phyloP scores from a whole-genome alignment of 2,329 filamentous ascomycete genomes.

The Aspergillus versicolor region DNA sequence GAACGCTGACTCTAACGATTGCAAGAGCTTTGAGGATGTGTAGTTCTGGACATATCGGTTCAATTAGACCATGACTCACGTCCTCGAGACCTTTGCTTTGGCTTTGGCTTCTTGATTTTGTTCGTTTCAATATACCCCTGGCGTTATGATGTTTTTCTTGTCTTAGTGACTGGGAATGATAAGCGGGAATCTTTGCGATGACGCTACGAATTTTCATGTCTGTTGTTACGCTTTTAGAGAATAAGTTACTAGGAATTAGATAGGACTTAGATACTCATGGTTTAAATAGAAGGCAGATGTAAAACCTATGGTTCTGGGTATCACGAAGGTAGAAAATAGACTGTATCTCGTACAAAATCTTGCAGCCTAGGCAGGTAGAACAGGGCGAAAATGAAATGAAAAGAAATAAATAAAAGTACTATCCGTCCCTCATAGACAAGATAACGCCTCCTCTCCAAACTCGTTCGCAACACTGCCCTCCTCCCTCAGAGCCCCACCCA shows the following conservation, averaged over 20 bases:
- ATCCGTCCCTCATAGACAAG: constrained; percentile 60
- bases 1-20: neutral
- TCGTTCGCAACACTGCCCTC: constrained; percentile 69
- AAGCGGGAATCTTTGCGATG: neutral
- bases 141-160: neutral
- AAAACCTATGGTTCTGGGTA: constrained; percentile 5
- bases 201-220: neutral
- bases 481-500: constrained; percentile 69
- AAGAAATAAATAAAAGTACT: no score
- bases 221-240: neutral
- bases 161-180: neutral
- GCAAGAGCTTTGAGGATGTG: neutral
- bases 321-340: neutral
- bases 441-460: constrained; percentile 78
- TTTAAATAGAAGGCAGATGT: neutral
- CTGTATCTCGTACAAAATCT: neutral
- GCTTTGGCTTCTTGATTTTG: neutral
- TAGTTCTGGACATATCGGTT: neutral
- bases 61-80: neutral
- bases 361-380: neutral
- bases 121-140: constrained; percentile 4
- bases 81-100: neutral
- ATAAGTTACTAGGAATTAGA: neutral
- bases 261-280: neutral
- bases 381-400: neutral